Conservation (phyloP, 371 early-diverging fungal genomes). For the Sporodiniella umbellata region DNA sequence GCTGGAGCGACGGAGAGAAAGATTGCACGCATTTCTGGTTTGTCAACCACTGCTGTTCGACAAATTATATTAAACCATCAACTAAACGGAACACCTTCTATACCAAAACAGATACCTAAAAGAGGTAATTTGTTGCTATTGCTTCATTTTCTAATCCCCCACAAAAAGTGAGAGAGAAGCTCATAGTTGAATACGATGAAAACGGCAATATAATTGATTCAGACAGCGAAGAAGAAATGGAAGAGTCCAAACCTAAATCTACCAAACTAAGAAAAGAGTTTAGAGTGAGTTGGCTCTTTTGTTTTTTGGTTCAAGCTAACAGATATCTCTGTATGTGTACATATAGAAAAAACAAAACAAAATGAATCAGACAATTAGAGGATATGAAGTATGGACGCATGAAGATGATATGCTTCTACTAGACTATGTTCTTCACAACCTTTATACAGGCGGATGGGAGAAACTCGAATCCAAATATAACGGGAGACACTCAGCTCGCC, state of each 20-base stretch:
- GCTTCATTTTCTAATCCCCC: background rate
- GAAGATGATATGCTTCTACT: conserved; percentile 23
- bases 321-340: no score
- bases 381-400: conserved; percentile 36
- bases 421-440: conserved; percentile 17
- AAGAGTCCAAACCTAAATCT: background rate
- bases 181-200: conserved; percentile 49
- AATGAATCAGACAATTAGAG: conserved; percentile 37
- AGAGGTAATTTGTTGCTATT: conserved; percentile 22
- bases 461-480: conserved; percentile 20
- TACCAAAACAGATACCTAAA: conserved; percentile 34
- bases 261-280: conserved; percentile 1
- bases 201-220: conserved; percentile 35
- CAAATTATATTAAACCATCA: conserved; percentile 40
- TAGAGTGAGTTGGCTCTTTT: background rate
- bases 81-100: conserved; percentile 35
- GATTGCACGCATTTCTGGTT: conserved; percentile 40
- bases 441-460: conserved; percentile 24
- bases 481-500: conserved; percentile 23
- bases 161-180: conserved; percentile 29
- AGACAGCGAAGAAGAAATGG: conserved; percentile 23
- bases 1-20: conserved; percentile 45
- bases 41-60: conserved; percentile 43
- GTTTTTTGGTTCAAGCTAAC: no score
- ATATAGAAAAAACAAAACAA: conserved; percentile 14